Conservation (phyloP, 1,284 basidiomycete genomes). For the Ganoderma multipileum region DNA sequence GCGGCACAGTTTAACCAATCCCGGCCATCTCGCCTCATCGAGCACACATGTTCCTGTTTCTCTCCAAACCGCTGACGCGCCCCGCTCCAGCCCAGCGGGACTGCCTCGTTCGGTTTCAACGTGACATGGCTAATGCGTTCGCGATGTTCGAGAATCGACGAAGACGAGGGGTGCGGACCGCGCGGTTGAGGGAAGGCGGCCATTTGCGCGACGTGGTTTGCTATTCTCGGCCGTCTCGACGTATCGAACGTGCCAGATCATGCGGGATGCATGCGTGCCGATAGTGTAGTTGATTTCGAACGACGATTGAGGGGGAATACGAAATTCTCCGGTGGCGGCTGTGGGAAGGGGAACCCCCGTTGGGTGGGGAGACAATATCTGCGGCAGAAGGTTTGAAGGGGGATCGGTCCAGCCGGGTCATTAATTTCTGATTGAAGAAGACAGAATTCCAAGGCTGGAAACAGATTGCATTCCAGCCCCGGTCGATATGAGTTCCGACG, state of each 20-base stretch:
- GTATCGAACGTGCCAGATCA: background rate
- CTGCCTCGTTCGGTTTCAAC: background rate
- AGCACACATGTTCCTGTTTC: background rate
- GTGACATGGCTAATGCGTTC: background rate
- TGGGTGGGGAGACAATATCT: background rate
- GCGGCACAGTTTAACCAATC: background rate
- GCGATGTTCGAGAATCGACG: background rate
- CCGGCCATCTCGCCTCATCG: background rate
- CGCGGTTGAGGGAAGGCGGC: background rate
- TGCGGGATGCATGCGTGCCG: background rate
- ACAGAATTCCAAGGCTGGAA: background rate
- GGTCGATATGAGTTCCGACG: background rate
- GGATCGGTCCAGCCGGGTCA: background rate
- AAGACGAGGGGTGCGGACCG: background rate
- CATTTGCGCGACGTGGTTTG: background rate
- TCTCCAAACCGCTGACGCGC: background rate
- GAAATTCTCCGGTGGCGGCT: background rate
- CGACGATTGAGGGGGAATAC: background rate
- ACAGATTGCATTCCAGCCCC: background rate
- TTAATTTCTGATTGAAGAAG: background rate
- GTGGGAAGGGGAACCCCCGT: background rate
- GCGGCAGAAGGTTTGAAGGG: background rate
- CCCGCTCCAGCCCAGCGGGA: background rate
- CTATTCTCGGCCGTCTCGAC: conserved; percentile 1
- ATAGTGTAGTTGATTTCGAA: background rate